Evolutionary conservation across 305 asterid species (phyloP).

Genomic region (Fraxinus albicans): DNA sequence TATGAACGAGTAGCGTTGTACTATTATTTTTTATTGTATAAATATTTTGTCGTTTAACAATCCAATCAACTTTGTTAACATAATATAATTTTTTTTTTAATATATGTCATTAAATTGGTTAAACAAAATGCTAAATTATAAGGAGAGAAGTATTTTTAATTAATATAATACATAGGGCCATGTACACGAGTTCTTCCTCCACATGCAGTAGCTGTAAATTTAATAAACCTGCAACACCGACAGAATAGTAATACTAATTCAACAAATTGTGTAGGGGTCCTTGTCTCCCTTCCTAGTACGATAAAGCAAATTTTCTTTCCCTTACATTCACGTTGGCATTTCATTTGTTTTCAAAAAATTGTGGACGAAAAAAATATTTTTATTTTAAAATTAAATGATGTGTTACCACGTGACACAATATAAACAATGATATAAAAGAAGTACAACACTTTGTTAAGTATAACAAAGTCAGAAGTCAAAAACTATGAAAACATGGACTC

Average conservation of each 20-base stretch:
- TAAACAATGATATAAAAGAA: too few relatives aligned
- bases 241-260: not conserved
- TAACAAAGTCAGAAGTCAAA: not conserved
- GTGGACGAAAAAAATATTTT: too few relatives aligned
- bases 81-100: not conserved
- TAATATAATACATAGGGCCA: not conserved
- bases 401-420: too few relatives aligned
- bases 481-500: not conserved
- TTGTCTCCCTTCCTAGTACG: not conserved
- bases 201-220: not conserved
- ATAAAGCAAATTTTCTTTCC: too few relatives aligned
- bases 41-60: not conserved
- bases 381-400: too few relatives aligned
- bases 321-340: too few relatives aligned
- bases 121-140: not conserved
- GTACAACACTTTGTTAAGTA: not conserved
- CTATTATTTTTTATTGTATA: too few relatives aligned
- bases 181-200: not conserved
- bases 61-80: not conserved
- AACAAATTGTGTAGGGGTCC: not conserved
- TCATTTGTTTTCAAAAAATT: too few relatives aligned
- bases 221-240: not conserved
- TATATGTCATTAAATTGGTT: not conserved
- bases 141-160: not conserved
- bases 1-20: too few relatives aligned